Evolutionary conservation across 2,329 filamentous ascomycete species (phyloP), one percentile per base, ranked within the genome.

Genomic region (Cladosporium phlei): DNA sequence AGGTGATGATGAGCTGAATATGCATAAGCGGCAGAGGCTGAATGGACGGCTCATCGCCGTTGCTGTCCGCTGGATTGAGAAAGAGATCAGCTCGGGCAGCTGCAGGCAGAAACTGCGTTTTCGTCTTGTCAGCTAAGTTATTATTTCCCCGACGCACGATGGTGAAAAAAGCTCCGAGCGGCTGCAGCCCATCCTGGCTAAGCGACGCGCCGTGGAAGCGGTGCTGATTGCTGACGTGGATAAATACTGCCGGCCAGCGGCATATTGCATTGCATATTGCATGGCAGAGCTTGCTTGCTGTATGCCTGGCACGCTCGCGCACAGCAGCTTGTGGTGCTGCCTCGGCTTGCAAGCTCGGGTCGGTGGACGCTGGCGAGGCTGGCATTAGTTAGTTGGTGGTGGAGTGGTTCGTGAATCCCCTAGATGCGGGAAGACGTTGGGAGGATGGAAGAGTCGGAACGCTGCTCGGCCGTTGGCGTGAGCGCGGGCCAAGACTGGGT

Each of bases 151-250:
- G 37, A 39, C n/a, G 24, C 37, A 29, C 24, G 16, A 33, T 10
- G 30, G 9, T n/a, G n/a, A 16, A 22, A 39, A 39, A 43, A 28
- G 28, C 29, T 43, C 39, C 39, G 39, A 34, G 21, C 28, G 20
- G 28, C 28, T 34, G 39, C 39, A 43, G 39, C 30, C 4, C n/a
- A n/a, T n/a, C n/a, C n/a, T n/a, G 38, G 38, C 10, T 25, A 33
- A 20, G 39, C 29, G 29, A 43, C 19, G 28, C 20, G 30, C n/a
- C 19, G 39, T 39, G 37, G 25, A 25, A 39, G 25, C 37, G 35
- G 21, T 39, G 39, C 28, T 17, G 29, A 29, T 33, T 14, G 39
- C 39, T 43, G 39, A 43, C 39, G 39, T 43, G 39, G 39, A n/a
- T 32, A 34, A 20, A 17, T 33, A n/a, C n/a, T n/a, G 39, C 39